Evolutionary conservation across 768 basidiomycete genomes (phyloP).

Genomic region (Nidula microcarpa): DNA sequence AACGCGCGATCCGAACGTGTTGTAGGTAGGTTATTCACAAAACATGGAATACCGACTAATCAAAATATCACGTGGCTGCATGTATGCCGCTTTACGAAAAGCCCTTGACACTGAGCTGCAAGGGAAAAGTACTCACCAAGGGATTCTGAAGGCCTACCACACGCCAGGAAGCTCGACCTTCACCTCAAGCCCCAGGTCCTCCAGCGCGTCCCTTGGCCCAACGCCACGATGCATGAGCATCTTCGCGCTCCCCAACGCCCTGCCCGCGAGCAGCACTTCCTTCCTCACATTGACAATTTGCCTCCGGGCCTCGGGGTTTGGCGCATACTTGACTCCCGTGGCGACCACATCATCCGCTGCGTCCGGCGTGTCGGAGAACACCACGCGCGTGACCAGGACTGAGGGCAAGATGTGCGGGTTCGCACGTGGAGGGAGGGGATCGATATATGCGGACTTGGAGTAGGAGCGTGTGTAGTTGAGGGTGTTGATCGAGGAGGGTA

Average conservation of each 20-base stretch:
- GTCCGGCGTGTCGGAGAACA: constrained; percentile 41
- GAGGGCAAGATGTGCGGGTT: constrained; percentile 61
- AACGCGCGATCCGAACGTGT: no score
- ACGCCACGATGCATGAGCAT: constrained; percentile 51
- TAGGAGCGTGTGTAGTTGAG: constrained; percentile 63
- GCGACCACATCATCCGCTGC: constrained; percentile 18
- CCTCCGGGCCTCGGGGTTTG: constrained; percentile 16
- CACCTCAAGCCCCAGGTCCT: constrained; percentile 35
- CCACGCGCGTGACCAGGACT: constrained; percentile 49
- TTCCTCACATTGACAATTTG: constrained; percentile 48
- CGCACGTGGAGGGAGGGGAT: constrained; percentile 49
- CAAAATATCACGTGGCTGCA: background rate
- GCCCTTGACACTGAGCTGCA: background rate
- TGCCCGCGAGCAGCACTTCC: constrained; percentile 50
- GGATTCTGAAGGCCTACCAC: constrained; percentile 56
- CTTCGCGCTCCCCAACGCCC: constrained; percentile 46
- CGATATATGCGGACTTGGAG: constrained; percentile 61
- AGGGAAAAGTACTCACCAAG: constrained; percentile 21
- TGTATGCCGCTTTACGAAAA: background rate
- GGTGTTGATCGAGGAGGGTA: constrained; percentile 59
- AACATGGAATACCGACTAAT: no score
- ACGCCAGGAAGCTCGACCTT: constrained; percentile 46
- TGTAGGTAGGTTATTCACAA: no score
- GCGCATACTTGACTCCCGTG: constrained; percentile 42
- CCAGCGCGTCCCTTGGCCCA: constrained; percentile 44